Evolutionary conservation across 1,284 basidiomycete genomes (phyloP).

Genomic region (Ceratobasidium sp.): DNA sequence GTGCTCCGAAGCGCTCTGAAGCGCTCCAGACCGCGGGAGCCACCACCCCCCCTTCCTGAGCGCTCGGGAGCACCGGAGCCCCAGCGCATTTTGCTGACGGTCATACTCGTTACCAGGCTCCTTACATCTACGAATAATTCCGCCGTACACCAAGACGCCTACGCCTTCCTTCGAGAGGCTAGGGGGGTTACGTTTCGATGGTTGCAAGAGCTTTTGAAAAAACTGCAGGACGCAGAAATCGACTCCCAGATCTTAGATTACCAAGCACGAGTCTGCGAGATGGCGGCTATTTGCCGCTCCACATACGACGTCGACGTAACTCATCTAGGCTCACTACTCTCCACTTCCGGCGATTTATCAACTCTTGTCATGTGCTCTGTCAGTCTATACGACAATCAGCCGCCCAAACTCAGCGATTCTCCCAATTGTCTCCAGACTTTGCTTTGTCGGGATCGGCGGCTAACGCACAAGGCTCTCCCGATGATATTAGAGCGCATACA

Average conservation of each 20-base stretch:
- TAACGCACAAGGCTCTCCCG: conserved; percentile 5
- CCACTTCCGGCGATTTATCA: conserved; percentile 27
- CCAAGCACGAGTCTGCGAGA: conserved; percentile 41
- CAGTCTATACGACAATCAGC: conserved; percentile 42
- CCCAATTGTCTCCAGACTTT: background rate
- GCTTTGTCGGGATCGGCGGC: conserved; percentile 35
- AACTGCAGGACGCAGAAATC: background rate
- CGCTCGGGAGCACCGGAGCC: no score
- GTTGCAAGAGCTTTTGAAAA: background rate
- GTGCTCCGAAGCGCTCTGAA: no score
- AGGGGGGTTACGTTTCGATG: conserved; percentile 7
- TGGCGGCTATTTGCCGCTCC: conserved; percentile 44
- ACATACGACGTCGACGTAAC: conserved; percentile 44
- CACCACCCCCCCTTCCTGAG: no score
- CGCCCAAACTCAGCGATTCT: conserved; percentile 12
- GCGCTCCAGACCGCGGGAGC: no score
- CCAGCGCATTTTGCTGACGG: background rate
- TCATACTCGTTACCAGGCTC: conserved; percentile 29
- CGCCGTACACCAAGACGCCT: background rate
- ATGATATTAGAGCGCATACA: background rate
- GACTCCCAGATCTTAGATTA: background rate
- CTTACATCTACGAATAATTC: conserved; percentile 7
- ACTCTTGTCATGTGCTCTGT: conserved; percentile 42
- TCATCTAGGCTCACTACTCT: conserved; percentile 18
- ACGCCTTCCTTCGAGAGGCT: conserved; percentile 17